Base-by-base conservation (phyloP, 148 eudicot species). In the Vaccinium darrowii region DNA sequence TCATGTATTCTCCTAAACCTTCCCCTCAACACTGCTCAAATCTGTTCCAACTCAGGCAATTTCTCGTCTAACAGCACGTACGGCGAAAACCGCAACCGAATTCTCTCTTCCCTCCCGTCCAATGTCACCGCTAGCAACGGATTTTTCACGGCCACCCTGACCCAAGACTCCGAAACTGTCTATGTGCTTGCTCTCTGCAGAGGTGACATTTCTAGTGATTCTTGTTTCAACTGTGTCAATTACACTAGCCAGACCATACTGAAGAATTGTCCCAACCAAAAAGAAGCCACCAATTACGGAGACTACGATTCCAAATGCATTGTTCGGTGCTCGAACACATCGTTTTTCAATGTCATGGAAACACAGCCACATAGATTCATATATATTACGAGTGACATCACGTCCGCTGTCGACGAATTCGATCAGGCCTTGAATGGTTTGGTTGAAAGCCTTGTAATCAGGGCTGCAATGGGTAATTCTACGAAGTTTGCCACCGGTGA, bases 71-170 rank as follows among this genome's bases (percentile, higher is more conserved):
- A 79, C 81, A 54, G 65, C 67, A 56, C 81, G 7, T 79, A 53
- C 0, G 65, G 15, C 65, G 1, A 54, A 54, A 79, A 56, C 67
- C 47, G 81, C 21, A 27, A 56, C 81, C 11, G 8, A 13, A 16
- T 19, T 2, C 81, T 56, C 65, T 77, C 80, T 23, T 77, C 80
- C 36, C 80, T 77, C 36, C 33, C 80, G 1, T 77, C 60, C 57
- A 77, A 79, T 5, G 65, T 33, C 65, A 25, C 47, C 10, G 21
- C 49, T 43, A 54, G 30, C 33, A 21, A 36, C 7, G 65, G 65
- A 9, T 79, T 15, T 9, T 79, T 4, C 54, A 11, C 65, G 3
- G 2, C 47, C 49, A 2, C 23, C n/a, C 16, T 56, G 47, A 60
- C 65, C 13, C 57, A 51, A 25, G 58, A 13, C 36, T 50, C 57